Conservation (phyloP, 179 eudicot species). For the Actinidia chinensis region DNA sequence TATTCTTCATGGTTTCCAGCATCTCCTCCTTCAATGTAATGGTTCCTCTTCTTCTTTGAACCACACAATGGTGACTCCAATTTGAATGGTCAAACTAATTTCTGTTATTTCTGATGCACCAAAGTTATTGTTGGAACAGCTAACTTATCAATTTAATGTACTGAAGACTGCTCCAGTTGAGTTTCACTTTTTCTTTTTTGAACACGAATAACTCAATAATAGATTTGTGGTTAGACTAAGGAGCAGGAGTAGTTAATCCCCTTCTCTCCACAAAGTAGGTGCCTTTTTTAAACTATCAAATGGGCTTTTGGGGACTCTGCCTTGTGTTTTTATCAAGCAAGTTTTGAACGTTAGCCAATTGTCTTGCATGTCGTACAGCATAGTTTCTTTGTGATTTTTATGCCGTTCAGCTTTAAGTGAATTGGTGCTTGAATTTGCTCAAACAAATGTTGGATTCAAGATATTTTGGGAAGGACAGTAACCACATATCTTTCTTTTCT, state of each 20-base stretch:
- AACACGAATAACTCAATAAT: neutral
- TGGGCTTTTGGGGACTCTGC: neutral
- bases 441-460: neutral
- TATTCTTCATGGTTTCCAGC: conserved; percentile 76
- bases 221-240: neutral
- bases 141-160: too few species aligned
- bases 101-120: conserved; percentile 13
- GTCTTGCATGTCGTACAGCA: too few species aligned
- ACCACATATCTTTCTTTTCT: neutral
- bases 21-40: conserved; percentile 86
- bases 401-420: too few species aligned
- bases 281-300: neutral
- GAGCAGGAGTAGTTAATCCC: neutral
- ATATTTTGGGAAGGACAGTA: neutral
- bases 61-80: conserved; percentile 77
- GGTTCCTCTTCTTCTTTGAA: conserved; percentile 75
- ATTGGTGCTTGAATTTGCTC: conserved; percentile 7
- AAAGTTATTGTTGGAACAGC: too few species aligned
- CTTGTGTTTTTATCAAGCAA: neutral
- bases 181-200: neutral
- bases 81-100: conserved; percentile 35
- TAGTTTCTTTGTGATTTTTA: neutral
- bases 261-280: neutral
- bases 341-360: neutral
- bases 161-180: too few species aligned